Evolutionary conservation across 331 rosid species (phyloP), one percentile per base, ranked within the genome.

Genomic region (Malus hybrid): DNA sequence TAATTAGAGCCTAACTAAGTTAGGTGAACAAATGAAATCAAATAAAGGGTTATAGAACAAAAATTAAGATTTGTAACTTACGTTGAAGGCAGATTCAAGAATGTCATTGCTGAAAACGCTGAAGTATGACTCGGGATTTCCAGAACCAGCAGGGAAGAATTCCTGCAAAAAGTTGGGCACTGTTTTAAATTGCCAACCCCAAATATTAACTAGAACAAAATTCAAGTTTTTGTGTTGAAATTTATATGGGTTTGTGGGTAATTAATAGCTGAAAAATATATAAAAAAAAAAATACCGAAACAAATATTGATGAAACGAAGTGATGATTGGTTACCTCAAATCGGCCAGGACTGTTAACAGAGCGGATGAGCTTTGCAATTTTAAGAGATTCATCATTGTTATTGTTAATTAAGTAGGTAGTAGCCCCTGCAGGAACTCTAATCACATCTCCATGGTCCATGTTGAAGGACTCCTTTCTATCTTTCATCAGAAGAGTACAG

Each of bases 51-150:
- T 33, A 20, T 4, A 62, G 50, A 5, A 10, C 7, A 12, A 18
- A 32, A 18, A 13, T 29, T 32, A 3, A 2, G 29, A 62, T 24
- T 19, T 31, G 4, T 50, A 28, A 67, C 81, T 57, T 24, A 90
- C 98, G 46, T 88, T 82, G 62, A 83, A 83, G 67, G 92, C 15
- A 27, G 87, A 87, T 73, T 85, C 85, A 2, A 93, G 81, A 65
- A 86, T 42, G 2, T 75, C 76, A 74, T 28, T 50, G 80, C 90
- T 86, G 84, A 93, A 90, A 54, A 80, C 90, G 6, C 55, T 71
- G 28, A 72, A 70, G 76, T 87, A 88, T 63, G 96, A 83, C 19
- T 82, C 67, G 3, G 80, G 80, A 54, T 79, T 73, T 70, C 77
- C 62, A 7, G 59, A 72, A 59, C 79, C 82, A 16, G 83, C 76